Evolutionary conservation across 2,329 filamentous ascomycete genomes (phyloP), one percentile per base, ranked within the genome.

Genomic region (Diaporthe velutina): DNA sequence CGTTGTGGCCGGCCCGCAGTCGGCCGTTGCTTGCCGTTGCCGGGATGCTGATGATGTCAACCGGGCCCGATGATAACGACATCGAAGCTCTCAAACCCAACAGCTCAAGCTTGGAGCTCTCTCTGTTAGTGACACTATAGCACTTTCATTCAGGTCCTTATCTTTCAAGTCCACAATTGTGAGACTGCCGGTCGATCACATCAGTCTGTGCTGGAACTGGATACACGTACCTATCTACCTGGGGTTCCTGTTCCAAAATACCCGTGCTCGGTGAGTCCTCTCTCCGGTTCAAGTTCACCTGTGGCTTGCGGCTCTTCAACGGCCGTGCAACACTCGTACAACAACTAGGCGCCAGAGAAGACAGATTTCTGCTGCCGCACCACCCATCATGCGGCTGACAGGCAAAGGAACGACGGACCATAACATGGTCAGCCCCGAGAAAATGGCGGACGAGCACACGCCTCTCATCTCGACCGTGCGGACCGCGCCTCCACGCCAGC

Each of bases 401-500:
- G 19, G 64, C 55, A 55, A 61, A n/a, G 58, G 66, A 54, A 48
- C 74, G 52, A 52, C 55, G 13, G 54, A 6, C 75, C 75, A 48
- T 38, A 54, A 67, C 6, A 73, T 76, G 61, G 75, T 75, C 57
- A 52, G 68, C 61, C 76, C 79, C 77, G 78, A 78, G 40, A 84
- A 78, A 75, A 86, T 86, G 85, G 77, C 84, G 28, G 78, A 86
- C 81, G 93, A 95, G 85, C 86, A 86, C 73, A 93, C 92, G 68
- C 93, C 93, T 74, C 87, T 95, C 78, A 88, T 95, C 76, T 87
- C 91, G 79, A 91, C 89, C 70, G 90, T 94, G 75, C 88, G 81
- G 25, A 86, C 92, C 78, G 86, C 86, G 74, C 82, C 88, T 76
- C 85, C 86, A 75, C 86, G 86, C 79, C 86, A 83, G 77, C 86